Percentiles rank a stretch among this genome's conserved stretches.
These are phyloP conservation scores for Puccinia horiana DNA, from an alignment of 1,284 basidiomycete genomes.

Conservation along the genomic window DNA sequence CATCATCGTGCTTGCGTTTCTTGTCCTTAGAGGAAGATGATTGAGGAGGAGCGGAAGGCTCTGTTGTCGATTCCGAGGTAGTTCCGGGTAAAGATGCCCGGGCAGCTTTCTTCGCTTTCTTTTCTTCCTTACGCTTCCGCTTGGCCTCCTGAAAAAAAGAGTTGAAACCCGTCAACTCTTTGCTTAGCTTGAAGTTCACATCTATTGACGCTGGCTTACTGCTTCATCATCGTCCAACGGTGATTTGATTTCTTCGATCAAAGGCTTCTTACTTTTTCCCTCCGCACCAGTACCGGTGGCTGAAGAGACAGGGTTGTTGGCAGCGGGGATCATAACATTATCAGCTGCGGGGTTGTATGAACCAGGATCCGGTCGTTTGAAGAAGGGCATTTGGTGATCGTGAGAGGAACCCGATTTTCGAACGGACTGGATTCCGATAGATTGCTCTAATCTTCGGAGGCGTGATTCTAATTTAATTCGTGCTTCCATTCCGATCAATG, in stretches of 20 bases:
- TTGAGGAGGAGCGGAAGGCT: neutral
- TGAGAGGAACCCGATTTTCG: slow-evolving; percentile 63
- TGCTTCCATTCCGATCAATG: slow-evolving; percentile 83
- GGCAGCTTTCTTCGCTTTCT: slow-evolving; percentile 35
- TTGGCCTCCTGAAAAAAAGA: slow-evolving; percentile 21
- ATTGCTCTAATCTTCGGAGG: slow-evolving; percentile 81
- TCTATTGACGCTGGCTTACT: slow-evolving; percentile 62
- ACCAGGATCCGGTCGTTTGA: slow-evolving; percentile 72
- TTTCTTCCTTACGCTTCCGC: slow-evolving; percentile 35
- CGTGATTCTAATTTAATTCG: slow-evolving; percentile 93
- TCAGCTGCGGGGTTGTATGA: slow-evolving; percentile 81
- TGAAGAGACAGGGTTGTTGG: slow-evolving; percentile 67
- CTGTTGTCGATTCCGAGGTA: neutral
- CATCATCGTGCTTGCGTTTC: slow-evolving; percentile 22
- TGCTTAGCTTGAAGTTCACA: neutral
- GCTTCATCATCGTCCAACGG: slow-evolving; percentile 60
- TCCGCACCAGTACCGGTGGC: slow-evolving; percentile 60
- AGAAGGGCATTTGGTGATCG: slow-evolving; percentile 70
- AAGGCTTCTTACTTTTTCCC: slow-evolving; percentile 61
- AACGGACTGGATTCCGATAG: slow-evolving; percentile 69
- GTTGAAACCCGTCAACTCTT: neutral
- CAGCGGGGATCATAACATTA: slow-evolving; percentile 70
- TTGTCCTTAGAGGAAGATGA: slow-evolving; percentile 2
- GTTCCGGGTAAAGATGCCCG: neutral
- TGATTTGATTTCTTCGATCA: slow-evolving; percentile 36